A percentile compares a stretch with the other conserved stretches of the same genome.
Conservation (phyloP, 352 stramenopile species). For the Phytophthora chlamydospora region DNA sequence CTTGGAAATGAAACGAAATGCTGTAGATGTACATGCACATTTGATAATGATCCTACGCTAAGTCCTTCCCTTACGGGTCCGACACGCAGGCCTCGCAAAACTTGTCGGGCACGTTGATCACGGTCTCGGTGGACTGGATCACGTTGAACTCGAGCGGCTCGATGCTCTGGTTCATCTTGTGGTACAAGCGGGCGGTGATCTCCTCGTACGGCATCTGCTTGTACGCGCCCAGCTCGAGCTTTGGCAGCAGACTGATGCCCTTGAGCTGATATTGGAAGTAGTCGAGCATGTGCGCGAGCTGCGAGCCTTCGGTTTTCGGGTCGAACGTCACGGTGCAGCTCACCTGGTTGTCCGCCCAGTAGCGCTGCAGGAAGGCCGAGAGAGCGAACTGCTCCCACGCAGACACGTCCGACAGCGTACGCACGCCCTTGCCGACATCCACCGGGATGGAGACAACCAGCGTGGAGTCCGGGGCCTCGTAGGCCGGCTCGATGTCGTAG, state of each 20-base stretch:
- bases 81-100: slow-evolving; percentile 61
- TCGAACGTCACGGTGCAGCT: slow-evolving; percentile 95
- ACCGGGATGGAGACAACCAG: slow-evolving; percentile 93
- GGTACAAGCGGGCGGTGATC: slow-evolving; percentile 79
- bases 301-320: slow-evolving; percentile 74
- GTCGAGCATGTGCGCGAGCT: slow-evolving; percentile 86
- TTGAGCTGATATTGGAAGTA: slow-evolving; percentile 96
- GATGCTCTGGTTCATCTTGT: slow-evolving; percentile 47
- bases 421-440: slow-evolving; percentile 86
- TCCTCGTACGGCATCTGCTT: slow-evolving; percentile 93
- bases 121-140: slow-evolving; percentile 36
- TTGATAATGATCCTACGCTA: slow-evolving; percentile 9
- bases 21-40: slow-evolving; percentile 7
- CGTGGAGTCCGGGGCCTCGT: slow-evolving; percentile 66
- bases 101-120: slow-evolving; percentile 56
- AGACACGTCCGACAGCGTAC: slow-evolving; percentile 83
- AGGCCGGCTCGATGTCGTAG: slow-evolving; percentile 80
- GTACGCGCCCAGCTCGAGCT: slow-evolving; percentile 83
- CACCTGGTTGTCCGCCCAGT: slow-evolving; percentile 96
- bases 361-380: slow-evolving; percentile 91
- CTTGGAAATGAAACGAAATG: no score
- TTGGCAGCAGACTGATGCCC: slow-evolving; percentile 90
- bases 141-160: slow-evolving; percentile 52
- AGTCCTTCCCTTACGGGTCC: slow-evolving; percentile 17
- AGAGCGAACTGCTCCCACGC: slow-evolving; percentile 94